Percentiles rank a stretch among this genome's conserved stretches.
phyloP scores from a whole-genome alignment of 371 early-diverging fungal genomes.

The Mucor sp. region DNA sequence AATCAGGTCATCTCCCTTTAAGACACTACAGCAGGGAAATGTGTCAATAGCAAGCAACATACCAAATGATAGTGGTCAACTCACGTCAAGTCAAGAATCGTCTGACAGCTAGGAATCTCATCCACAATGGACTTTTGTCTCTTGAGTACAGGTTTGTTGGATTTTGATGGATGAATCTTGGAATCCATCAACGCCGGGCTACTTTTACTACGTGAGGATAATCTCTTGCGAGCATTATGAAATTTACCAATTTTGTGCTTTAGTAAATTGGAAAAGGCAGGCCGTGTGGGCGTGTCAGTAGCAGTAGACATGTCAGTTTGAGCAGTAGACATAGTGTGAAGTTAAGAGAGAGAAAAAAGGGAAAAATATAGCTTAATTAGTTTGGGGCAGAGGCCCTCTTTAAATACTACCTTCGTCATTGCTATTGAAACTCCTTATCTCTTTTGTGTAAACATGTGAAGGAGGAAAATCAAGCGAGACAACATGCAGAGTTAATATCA shows the following conservation, averaged over 20 bases:
- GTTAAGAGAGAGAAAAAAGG: neutral
- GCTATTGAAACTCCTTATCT: neutral
- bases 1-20: constrained; percentile 36
- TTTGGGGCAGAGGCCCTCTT: neutral
- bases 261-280: constrained; percentile 1
- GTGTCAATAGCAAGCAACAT: neutral
- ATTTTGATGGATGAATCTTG: neutral
- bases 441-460: constrained; percentile 1
- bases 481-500: neutral
- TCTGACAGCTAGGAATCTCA: constrained; percentile 28
- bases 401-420: neutral
- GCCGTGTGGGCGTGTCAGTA: constrained; percentile 1
- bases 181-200: constrained; percentile 19
- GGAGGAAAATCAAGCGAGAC: neutral
- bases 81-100: constrained; percentile 34
- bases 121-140: neutral
- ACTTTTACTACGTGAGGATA: constrained; percentile 20
- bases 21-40: constrained; percentile 8
- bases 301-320: constrained; percentile 7
- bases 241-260: constrained; percentile 18
- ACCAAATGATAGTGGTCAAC: too few relatives aligned
- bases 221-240: constrained; percentile 6
- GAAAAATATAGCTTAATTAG: neutral
- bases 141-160: neutral
- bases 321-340: neutral